phyloP scores from a whole-genome alignment of 1,284 basidiomycete species.

The Stereum hirsutum region DNA sequence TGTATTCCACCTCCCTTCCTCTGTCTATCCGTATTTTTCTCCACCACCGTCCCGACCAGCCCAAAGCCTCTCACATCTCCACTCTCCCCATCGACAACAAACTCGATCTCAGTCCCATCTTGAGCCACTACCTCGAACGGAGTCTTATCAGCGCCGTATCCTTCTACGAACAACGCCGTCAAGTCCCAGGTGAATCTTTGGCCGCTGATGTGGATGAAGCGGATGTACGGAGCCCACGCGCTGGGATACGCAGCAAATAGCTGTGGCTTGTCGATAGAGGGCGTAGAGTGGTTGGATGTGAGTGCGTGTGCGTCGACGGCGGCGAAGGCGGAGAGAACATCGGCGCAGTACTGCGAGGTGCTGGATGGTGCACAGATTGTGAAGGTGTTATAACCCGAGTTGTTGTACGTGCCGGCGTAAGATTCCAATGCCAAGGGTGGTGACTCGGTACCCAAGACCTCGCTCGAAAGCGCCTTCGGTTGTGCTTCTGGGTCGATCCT shows the following conservation, averaged over 20 bases:
- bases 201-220: slow-evolving; percentile 8
- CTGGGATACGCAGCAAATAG: slow-evolving; percentile 12
- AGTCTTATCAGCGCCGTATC: slow-evolving; percentile 16
- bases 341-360: slow-evolving; percentile 11
- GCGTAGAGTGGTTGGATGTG: slow-evolving; percentile 1
- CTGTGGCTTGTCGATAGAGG: not conserved
- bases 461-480: too few species aligned
- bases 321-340: slow-evolving; percentile 12
- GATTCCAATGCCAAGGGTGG: slow-evolving; percentile 8
- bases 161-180: slow-evolving; percentile 15
- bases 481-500: too few species aligned
- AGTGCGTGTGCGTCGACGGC: too few species aligned
- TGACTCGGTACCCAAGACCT: too few species aligned
- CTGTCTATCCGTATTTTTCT: too few species aligned
- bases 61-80: too few species aligned
- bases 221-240: slow-evolving; percentile 14
- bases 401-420: slow-evolving; percentile 15
- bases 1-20: too few species aligned
- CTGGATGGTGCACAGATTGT: slow-evolving; percentile 12
- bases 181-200: slow-evolving; percentile 10
- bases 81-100: too few species aligned
- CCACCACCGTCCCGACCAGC: too few species aligned
- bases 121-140: slow-evolving; percentile 15
- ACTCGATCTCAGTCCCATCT: too few species aligned
- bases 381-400: slow-evolving; percentile 15